Conservation (phyloP, 2,329 filamentous ascomycete species). For the Epichloe bromicola region DNA sequence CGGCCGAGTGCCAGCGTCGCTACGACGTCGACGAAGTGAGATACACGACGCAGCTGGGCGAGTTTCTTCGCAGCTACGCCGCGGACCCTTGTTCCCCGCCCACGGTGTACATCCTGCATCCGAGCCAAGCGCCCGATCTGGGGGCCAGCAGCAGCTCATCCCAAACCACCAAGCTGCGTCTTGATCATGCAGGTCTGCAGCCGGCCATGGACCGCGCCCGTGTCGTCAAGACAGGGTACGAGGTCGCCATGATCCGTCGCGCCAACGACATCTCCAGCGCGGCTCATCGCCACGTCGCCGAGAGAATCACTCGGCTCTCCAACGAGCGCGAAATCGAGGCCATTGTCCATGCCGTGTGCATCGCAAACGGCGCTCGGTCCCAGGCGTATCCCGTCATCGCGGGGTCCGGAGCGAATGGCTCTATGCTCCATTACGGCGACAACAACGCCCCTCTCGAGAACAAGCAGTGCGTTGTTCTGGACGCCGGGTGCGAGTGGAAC, state of each 20-base stretch:
- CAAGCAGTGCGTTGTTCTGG: constrained; percentile 65
- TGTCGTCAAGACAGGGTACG: constrained; percentile 74
- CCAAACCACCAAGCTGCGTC: constrained; percentile 16
- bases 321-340: constrained; percentile 81
- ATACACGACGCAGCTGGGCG: constrained; percentile 41
- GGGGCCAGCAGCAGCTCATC: not conserved
- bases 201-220: constrained; percentile 68
- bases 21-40: constrained; percentile 62
- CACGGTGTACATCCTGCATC: constrained; percentile 33
- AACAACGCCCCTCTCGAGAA: constrained; percentile 63
- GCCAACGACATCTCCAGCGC: constrained; percentile 69
- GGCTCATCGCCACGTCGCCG: constrained; percentile 63
- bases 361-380: constrained; percentile 55
- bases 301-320: constrained; percentile 44
- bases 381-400: constrained; percentile 88
- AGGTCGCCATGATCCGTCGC: constrained; percentile 66
- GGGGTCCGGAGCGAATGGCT: constrained; percentile 68
- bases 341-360: constrained; percentile 59
- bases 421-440: constrained; percentile 72
- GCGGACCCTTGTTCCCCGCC: constrained; percentile 26
- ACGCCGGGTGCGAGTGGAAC: constrained; percentile 75
- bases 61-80: constrained; percentile 27
- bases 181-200: constrained; percentile 43
- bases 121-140: constrained; percentile 25
- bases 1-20: constrained; percentile 44